A percentile compares a stretch with the other conserved stretches of the same genome.
Evolutionary conservation across 2,329 filamentous ascomycete genomes (phyloP).

Genomic region (Pyrenochaeta sp.): DNA sequence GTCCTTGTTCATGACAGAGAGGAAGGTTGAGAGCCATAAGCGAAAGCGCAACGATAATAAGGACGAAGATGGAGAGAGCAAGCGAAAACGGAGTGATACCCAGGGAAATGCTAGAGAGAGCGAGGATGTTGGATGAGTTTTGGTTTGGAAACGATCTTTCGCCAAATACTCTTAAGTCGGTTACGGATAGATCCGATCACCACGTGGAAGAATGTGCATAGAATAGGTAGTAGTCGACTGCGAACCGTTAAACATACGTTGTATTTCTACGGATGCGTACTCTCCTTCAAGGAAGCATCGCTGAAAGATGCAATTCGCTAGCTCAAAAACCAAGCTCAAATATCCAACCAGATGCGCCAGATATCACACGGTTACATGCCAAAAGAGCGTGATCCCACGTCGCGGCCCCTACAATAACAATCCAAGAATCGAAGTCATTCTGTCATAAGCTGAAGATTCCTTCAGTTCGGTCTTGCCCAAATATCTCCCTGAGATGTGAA

Average conservation of each 20-base stretch:
- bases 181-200: too few species aligned
- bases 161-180: too few species aligned
- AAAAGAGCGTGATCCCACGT: constrained; percentile 11
- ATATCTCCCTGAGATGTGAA: constrained; percentile 19
- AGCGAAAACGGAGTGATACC: not conserved
- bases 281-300: constrained; percentile 12
- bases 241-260: constrained; percentile 5
- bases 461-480: constrained; percentile 1
- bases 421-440: constrained; percentile 27
- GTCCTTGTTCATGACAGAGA: not conserved
- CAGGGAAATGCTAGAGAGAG: too few species aligned
- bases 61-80: not conserved
- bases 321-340: constrained; percentile 12
- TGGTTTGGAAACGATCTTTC: too few species aligned
- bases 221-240: not conserved
- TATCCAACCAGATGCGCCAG: constrained; percentile 3
- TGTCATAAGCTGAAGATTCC: constrained; percentile 14
- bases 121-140: too few species aligned
- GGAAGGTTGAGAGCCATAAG: not conserved
- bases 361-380: not conserved
- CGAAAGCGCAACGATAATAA: not conserved
- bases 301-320: constrained; percentile 12
- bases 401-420: constrained; percentile 8
- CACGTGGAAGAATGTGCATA: not conserved
- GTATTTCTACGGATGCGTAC: constrained; percentile 16